Conservation (phyloP, 495 filamentous ascomycete genomes). For the Penicillium antarcticum region DNA sequence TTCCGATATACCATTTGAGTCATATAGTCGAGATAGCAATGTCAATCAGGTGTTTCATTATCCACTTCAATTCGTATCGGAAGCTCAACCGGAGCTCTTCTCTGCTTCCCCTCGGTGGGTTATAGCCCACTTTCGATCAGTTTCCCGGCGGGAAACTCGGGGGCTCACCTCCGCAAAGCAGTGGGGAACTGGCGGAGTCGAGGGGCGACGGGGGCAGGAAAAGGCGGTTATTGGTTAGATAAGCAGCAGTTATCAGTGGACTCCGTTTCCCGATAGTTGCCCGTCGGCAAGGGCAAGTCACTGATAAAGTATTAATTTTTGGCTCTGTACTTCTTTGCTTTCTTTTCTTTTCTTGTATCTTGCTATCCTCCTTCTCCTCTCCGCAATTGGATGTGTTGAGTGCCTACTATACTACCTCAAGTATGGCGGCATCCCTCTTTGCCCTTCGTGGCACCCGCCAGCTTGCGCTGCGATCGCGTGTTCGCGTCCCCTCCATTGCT, state of each 20-base stretch:
- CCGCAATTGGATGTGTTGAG: slow-evolving; percentile 14
- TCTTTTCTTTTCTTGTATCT: slow-evolving; percentile 37
- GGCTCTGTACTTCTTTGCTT: slow-evolving; percentile 5
- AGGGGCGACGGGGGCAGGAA: not conserved
- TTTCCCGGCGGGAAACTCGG: slow-evolving; percentile 18
- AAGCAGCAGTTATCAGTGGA: not conserved
- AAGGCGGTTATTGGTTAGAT: slow-evolving; percentile 1
- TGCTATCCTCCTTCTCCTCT: slow-evolving; percentile 19
- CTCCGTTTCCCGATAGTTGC: not conserved
- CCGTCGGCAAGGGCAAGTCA: too few species aligned
- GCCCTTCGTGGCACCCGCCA: slow-evolving; percentile 43
- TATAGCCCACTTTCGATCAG: not conserved
- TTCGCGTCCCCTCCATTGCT: slow-evolving; percentile 27
- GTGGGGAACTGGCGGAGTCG: slow-evolving; percentile 3
- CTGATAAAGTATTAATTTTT: slow-evolving; percentile 10
- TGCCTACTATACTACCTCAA: slow-evolving; percentile 16
- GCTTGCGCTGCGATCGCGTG: slow-evolving; percentile 36
- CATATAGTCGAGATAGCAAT: not conserved
- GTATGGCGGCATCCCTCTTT: slow-evolving; percentile 42
- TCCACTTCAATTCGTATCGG: not conserved
- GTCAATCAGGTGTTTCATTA: not conserved
- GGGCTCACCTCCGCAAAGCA: not conserved
- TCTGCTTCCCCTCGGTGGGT: not conserved
- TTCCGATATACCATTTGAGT: slow-evolving; percentile 40
- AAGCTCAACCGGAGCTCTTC: not conserved